Base-by-base conservation (phyloP, 768 basidiomycete genomes). In the Lyophyllum atratum region DNA sequence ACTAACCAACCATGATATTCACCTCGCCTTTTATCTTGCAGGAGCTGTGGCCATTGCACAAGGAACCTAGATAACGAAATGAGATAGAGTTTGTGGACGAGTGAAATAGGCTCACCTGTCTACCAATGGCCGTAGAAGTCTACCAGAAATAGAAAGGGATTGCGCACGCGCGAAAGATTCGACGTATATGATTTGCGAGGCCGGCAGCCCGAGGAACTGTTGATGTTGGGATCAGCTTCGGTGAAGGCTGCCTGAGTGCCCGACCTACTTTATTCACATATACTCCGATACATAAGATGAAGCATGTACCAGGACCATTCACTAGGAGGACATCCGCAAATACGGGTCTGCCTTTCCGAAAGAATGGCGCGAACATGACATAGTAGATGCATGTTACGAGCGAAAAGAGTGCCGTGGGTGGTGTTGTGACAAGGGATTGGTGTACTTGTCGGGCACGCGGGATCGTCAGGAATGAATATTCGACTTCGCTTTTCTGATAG, bases 251-350 rank as follows among this genome's bases (percentile, higher is more conserved):
- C 21, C 37, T 46, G 14, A 21, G 19, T 46, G 12, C 26, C 29
- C n/a, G 55, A 75, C 84, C 63, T 68, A 92, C 94, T 71, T 83
- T 85, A 62, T 88, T 89, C 42, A 93, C 55, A 66, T 85, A 87
- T 14, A 85, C 81, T 0, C 90, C 85, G 15, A 82, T 56, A 56
- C 89, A 92, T 6, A 98, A 77, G 5, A 89, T 76, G 31, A 95
- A 85, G 68, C 93, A 95, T 6, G 96, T 98, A 15, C 97, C 96
- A 0, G 97, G 97, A 1, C 97, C 97, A 70, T 98, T 98, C 26
- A 98, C 72, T 49, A 99, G 74, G 48, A 99, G 76, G 26, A 93
- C 74, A 55, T 98, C 93, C 25, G 86, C 82, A 64, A 86, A 85
- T 3, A 34, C 50, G 33, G 60, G 74, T 57, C 17, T 54, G 34